phyloP scores from a whole-genome alignment of 2,329 filamentous ascomycete species.

The Rhynchosporium secalis region DNA sequence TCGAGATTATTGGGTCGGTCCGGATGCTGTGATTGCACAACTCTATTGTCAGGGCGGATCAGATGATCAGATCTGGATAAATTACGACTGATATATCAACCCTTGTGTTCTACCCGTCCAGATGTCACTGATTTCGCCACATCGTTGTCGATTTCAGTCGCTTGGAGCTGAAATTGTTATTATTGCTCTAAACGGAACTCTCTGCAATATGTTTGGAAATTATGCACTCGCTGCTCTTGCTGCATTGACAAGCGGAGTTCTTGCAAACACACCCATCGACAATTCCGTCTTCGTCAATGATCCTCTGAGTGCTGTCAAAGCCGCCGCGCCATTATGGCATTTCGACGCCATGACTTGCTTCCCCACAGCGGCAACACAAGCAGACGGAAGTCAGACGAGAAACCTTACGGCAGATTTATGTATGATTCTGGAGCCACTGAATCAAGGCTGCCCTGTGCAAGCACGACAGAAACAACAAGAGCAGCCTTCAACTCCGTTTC shows the following conservation, averaged over 20 bases:
- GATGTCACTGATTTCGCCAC: not conserved
- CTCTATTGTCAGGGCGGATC: not conserved
- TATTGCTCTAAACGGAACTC: not conserved
- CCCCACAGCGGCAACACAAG: constrained; percentile 22
- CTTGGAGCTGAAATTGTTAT: too few species aligned
- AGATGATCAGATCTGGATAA: not conserved
- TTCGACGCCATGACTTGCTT: constrained; percentile 28
- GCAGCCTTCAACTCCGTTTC: constrained; percentile 26
- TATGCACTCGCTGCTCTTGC: constrained; percentile 8
- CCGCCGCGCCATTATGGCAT: constrained; percentile 27
- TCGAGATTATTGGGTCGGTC: constrained; percentile 1
- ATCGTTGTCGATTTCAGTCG: too few species aligned
- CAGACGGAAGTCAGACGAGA: constrained; percentile 24
- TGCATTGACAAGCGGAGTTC: constrained; percentile 1
- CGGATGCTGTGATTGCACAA: constrained; percentile 1
- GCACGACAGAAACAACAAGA: constrained; percentile 20
- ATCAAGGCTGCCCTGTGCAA: constrained; percentile 23
- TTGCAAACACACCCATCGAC: constrained; percentile 25
- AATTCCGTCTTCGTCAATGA: constrained; percentile 21
- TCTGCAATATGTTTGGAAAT: constrained; percentile 4
- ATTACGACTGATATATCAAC: not conserved
- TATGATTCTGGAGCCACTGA: constrained; percentile 11
- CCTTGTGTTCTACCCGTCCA: not conserved
- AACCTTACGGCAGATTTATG: constrained; percentile 22
- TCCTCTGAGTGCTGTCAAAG: constrained; percentile 20